Evolutionary conservation across 2,329 filamentous ascomycete genomes (phyloP), one percentile per base, ranked within the genome.

Genomic region (Penicillium sp.): DNA sequence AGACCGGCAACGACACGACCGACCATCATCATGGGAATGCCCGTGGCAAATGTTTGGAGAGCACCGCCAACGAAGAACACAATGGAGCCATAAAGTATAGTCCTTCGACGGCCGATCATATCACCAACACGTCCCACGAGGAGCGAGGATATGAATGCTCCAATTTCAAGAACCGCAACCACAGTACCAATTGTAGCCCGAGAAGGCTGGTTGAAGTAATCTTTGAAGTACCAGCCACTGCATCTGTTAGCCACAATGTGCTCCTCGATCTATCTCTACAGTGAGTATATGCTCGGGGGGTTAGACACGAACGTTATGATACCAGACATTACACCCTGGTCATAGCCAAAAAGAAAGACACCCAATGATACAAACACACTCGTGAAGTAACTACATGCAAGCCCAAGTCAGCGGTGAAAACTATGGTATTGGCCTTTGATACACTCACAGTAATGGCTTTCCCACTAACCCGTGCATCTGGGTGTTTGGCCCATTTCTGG

Each of bases 111-210:
- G 53, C 94, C 94, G 60, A 97, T 90, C 55, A 96, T 84, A 72
- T 99, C 94, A 64, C 94, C 94, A 55, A 97, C 85, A 60, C 88
- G 87, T 48, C 94, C 94, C 35, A 97, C 91, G 31, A 88, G 74
- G 11, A 99, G 77, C 1, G 93, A 97, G 20, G 93, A 89, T 67
- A 96, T 88, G 60, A 99, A 89, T 37, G 94, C 94, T 57, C 94
- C 94, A 51, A 97, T 81, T 77, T 97, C 93, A 57, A 99, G 83
- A 67, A 99, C 97, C 63, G 94, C 93, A 56, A 99, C 94, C 88
- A 97, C 97, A 29, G 92, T 97, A 57, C 93, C 94, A 57, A 99
- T 87, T 72, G 96, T 86, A 45, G 92, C 90, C 66, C 85, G 85
- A 24, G 90, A 88, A 20, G 94, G 94, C 67, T 97, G 86, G 68